phyloP scores from a whole-genome alignment of 1,139 yeast genomes.

The Debaryomycetaceae sp. region DNA sequence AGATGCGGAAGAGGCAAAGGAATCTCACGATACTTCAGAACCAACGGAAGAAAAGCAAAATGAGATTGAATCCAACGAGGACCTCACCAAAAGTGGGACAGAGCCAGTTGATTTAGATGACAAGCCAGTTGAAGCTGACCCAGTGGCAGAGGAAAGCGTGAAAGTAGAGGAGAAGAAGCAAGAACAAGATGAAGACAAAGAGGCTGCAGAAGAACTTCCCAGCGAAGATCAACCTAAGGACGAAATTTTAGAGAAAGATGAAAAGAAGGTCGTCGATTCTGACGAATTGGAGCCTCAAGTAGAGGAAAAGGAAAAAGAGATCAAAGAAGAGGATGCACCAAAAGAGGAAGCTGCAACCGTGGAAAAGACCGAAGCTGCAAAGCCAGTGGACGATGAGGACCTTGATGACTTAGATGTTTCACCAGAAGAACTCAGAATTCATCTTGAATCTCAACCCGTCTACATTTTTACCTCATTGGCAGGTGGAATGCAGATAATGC shows the following conservation, averaged over 20 bases:
- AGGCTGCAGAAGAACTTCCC: conserved; percentile 9
- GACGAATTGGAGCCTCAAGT: conserved; percentile 6
- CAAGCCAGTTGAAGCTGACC: conserved; percentile 1
- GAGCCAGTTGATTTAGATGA: not conserved
- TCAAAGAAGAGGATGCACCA: conserved; percentile 7
- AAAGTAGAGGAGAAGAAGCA: conserved; percentile 4
- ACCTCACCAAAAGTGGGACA: not conserved
- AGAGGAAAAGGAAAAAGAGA: conserved; percentile 3
- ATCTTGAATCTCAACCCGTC: conserved; percentile 55
- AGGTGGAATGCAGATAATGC: conserved; percentile 81
- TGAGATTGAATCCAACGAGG: not conserved
- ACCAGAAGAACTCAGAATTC: conserved; percentile 45
- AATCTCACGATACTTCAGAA: not conserved
- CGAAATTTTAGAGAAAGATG: conserved; percentile 3
- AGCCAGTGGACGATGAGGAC: conserved; percentile 9
- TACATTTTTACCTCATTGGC: conserved; percentile 84
- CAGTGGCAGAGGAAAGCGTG: conserved; percentile 1
- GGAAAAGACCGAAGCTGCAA: not conserved
- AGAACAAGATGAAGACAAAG: conserved; percentile 6
- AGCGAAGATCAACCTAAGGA: conserved; percentile 6
- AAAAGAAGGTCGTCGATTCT: conserved; percentile 5
- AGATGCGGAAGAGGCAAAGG: conserved; percentile 1
- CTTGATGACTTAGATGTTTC: conserved; percentile 36
- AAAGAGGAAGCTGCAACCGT: conserved; percentile 5
- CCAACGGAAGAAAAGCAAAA: not conserved